These are phyloP conservation scores for Voacanga thouarsii DNA, from an alignment of 257 asterid species.

Conservation along the genomic window DNA sequence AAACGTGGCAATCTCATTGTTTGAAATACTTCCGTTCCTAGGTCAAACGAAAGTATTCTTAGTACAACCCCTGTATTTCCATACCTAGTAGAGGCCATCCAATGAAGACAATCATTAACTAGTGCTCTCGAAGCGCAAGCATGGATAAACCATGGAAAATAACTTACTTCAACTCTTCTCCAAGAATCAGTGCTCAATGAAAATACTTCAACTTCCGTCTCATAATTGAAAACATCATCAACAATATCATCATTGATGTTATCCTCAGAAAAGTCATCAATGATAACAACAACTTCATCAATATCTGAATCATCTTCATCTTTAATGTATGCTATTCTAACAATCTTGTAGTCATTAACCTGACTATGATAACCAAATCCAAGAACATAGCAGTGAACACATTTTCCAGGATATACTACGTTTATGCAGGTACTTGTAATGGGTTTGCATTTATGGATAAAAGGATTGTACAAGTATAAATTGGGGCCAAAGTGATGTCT, in stretches of 20 bases:
- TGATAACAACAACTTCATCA: too few species aligned
- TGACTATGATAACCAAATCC: constrained; percentile 23
- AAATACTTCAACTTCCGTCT: too few species aligned
- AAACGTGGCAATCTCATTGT: constrained; percentile 1
- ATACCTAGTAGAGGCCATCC: background rate
- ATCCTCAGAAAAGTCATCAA: too few species aligned
- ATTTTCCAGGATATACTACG: background rate
- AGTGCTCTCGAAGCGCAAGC: background rate
- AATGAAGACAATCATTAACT: constrained; percentile 15
- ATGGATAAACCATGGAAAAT: constrained; percentile 4
- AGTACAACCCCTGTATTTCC: background rate
- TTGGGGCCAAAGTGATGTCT: background rate
- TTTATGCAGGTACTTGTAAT: background rate
- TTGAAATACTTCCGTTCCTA: constrained; percentile 4
- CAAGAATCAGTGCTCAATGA: too few species aligned
- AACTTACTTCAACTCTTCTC: too few species aligned
- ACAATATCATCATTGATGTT: too few species aligned
- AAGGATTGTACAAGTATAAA: constrained; percentile 21
- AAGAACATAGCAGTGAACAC: background rate
- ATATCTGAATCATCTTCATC: too few species aligned
- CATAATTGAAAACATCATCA: too few species aligned
- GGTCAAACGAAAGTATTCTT: constrained; percentile 4
- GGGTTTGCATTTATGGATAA: constrained; percentile 2
- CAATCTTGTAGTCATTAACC: constrained; percentile 14
- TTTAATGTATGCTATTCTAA: background rate